Base-by-base conservation (phyloP, 352 stramenopile genomes). In the Globisporangium spiculum region DNA sequence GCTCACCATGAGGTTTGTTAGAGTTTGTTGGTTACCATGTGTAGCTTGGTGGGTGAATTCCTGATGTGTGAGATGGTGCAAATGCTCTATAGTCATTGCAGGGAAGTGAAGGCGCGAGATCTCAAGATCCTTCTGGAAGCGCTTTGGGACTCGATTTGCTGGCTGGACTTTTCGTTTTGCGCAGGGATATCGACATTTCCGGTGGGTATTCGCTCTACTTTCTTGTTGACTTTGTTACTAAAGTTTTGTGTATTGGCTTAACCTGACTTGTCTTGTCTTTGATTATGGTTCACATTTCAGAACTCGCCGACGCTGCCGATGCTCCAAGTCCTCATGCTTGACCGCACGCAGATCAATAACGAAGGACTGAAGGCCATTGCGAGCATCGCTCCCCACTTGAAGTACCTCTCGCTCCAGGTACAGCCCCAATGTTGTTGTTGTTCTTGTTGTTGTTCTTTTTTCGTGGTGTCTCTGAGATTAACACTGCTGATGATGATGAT, bases 401-500 rank as follows among this genome's bases (percentile, higher is more conserved):
- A 81, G 55, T 91, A 89, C 30, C 65, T 93, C 38, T 93, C 85
- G 8, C 75, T 93, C 50, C 81, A 90, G 74, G 81, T 89, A 64
- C 7, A 66, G 48, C 7, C 22, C n/a, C 4, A 55, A 54, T 12
- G 12, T 20, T 32, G 46, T 8, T 4, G 12, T 60, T 12, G 7
- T 24, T 24, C 22, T 5, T 12, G 16, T 3, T 32, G 24, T 32
- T 27, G 8, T 54, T 18, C 32, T 1, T 53, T 16, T 5, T 12
- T 6, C 3, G 24, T 32, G n/a, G 27, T 55, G 8, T 10, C 9
- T 48, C 2, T 38, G n/a, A 26, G 6, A 3, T 20, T 52, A 12
- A 52, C 18, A 52, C 4, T 12, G 44, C 8, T 60, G 4, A 24
- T 54, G 9, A 26, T 61, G 18, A 22, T 36, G 52, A 3, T 10